Conservation (phyloP, 495 filamentous ascomycete genomes). For the Penicillium tannophilum region DNA sequence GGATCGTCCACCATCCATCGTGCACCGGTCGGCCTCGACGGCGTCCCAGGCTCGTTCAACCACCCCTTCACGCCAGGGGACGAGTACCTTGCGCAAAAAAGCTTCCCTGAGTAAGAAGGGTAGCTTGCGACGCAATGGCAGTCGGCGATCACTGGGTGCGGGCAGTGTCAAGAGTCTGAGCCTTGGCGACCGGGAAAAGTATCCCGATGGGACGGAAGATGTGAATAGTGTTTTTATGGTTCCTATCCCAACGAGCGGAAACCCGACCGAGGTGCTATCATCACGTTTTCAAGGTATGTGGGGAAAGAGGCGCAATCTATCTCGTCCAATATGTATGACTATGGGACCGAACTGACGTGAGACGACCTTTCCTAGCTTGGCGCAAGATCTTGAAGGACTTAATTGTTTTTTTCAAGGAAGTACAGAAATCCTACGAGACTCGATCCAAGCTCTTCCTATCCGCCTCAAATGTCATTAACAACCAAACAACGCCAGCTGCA, state of each 20-base stretch:
- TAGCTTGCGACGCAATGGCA: slow-evolving; percentile 78
- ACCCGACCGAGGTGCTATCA: slow-evolving; percentile 85
- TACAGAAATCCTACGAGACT: slow-evolving; percentile 87
- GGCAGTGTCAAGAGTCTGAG: slow-evolving; percentile 78
- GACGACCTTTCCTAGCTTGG: slow-evolving; percentile 66
- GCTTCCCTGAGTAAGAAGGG: slow-evolving; percentile 69
- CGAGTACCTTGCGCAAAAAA: slow-evolving; percentile 74
- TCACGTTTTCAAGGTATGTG: slow-evolving; percentile 81
- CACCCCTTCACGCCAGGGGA: slow-evolving; percentile 69
- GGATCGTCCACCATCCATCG: slow-evolving; percentile 42
- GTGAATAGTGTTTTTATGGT: slow-evolving; percentile 82
- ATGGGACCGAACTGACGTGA: background rate
- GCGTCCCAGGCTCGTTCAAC: slow-evolving; percentile 52
- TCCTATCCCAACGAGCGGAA: slow-evolving; percentile 84
- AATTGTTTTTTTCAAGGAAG: slow-evolving; percentile 91
- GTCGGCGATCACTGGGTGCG: slow-evolving; percentile 72
- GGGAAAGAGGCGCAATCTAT: background rate
- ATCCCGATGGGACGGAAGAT: slow-evolving; percentile 64
- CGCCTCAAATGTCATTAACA: slow-evolving; percentile 80
- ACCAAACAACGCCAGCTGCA: slow-evolving; percentile 65
- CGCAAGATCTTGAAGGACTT: slow-evolving; percentile 92
- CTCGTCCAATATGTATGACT: background rate
- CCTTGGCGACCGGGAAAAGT: slow-evolving; percentile 60
- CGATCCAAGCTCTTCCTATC: slow-evolving; percentile 81
- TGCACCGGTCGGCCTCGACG: slow-evolving; percentile 55